Base-by-base conservation (phyloP, 495 filamentous ascomycete species). In the Parathielavia hyrcaniae region DNA sequence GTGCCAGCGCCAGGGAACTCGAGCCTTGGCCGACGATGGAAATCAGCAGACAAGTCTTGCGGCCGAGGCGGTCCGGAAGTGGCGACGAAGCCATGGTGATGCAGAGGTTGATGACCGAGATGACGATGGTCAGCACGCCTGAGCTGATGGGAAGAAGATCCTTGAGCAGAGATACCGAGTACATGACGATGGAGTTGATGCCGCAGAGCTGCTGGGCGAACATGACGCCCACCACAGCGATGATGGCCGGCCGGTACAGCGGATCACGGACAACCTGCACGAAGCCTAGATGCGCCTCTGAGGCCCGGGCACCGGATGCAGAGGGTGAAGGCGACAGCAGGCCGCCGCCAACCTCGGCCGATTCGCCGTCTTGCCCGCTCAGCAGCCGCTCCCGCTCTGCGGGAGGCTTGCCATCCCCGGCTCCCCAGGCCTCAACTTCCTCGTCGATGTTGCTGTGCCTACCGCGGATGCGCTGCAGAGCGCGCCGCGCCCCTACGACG, bases 111-210 rank as follows among this genome's bases (percentile, higher is more conserved):
- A 96, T 80, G 6, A 79, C 81, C 0, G 90, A 95, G 58, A 97
- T 90, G 49, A 83, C 72, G 55, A 97, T 90, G 53, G 90, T 91
- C 49, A 97, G 75, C 6, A 90, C 70, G 0, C 85, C 86, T 0
- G 91, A 90, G 34, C 80, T 86, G 23, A 86, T 83, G 9, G 88
- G 87, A 0, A 97, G 73, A 11, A 97, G 81, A 45, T 78, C 81
- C 38, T 84, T 80, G 38, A 98, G 78, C 2, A 97, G 82, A 5
- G 88, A 88, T 3, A 98, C 93, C 9, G 90, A 93, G 72, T 98
- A 97, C 90, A 98, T 96, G 69, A 98, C 85, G 63, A 97, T 90
- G 55, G 87, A 91, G 77, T 98, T 98, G 74, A 98, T 90, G 30
- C 92, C 91, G 34, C 83, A 87, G 22, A 98, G 77, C 67, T 98